phyloP scores from a whole-genome alignment of 1,139 yeast species.

The Suzukiozyma palmioleophila region DNA sequence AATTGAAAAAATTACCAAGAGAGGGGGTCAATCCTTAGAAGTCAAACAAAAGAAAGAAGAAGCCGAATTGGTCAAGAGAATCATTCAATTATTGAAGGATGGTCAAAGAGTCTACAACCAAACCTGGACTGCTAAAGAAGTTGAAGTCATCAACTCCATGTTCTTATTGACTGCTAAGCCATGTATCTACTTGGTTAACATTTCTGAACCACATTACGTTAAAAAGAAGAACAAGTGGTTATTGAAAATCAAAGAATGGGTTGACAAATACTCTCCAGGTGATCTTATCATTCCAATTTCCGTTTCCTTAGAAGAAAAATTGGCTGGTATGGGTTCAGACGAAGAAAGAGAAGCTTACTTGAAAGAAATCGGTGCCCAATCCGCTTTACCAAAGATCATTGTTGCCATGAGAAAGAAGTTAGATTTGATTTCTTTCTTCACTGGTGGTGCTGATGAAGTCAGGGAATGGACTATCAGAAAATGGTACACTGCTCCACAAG shows the following conservation, averaged over 20 bases:
- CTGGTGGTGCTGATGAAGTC: slow-evolving; percentile 82
- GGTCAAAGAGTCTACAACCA: slow-evolving; percentile 93
- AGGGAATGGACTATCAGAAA: slow-evolving; percentile 89
- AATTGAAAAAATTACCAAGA: slow-evolving; percentile 78
- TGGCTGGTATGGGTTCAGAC: slow-evolving; percentile 82
- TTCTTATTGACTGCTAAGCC: slow-evolving; percentile 92
- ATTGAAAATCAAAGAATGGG: slow-evolving; percentile 92
- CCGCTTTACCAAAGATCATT: slow-evolving; percentile 87
- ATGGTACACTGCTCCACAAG: slow-evolving; percentile 83
- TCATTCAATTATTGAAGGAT: slow-evolving; percentile 69
- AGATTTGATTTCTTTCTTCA: slow-evolving; percentile 78
- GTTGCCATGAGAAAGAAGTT: slow-evolving; percentile 78
- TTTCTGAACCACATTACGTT: slow-evolving; percentile 89
- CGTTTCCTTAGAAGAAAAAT: slow-evolving; percentile 88
- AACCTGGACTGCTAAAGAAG: slow-evolving; percentile 85
- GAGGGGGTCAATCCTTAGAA: slow-evolving; percentile 95
- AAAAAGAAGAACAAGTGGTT: slow-evolving; percentile 98
- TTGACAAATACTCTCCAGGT: slow-evolving; percentile 89
- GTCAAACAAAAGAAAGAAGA: slow-evolving; percentile 94
- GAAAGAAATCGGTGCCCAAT: slow-evolving; percentile 76
- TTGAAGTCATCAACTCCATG: slow-evolving; percentile 84
- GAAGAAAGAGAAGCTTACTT: slow-evolving; percentile 92
- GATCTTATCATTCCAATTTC: slow-evolving; percentile 92
- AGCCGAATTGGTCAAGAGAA: slow-evolving; percentile 71
- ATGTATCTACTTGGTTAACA: slow-evolving; percentile 88